Conservation (phyloP, 1,284 basidiomycete species). For the Fomitopsis schrenkii region DNA sequence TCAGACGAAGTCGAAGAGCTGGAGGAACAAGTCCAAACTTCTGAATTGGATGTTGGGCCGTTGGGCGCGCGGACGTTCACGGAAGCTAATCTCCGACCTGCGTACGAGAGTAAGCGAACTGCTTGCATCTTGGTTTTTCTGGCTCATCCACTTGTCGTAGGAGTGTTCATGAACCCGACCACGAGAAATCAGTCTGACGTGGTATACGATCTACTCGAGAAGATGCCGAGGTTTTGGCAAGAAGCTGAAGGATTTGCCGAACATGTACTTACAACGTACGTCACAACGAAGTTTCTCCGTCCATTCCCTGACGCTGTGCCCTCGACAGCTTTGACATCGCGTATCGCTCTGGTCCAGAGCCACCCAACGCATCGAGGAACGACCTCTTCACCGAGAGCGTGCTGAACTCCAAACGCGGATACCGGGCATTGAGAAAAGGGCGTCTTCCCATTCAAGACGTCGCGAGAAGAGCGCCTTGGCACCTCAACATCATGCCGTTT, state of each 20-base stretch:
- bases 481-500: conserved; percentile 42
- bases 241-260: conserved; percentile 41
- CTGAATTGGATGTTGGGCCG: conserved; percentile 36
- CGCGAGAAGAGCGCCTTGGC: conserved; percentile 45
- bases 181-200: conserved; percentile 31
- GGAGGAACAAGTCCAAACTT: conserved; percentile 22
- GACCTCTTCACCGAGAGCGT: conserved; percentile 53
- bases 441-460: conserved; percentile 40
- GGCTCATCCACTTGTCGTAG: conserved; percentile 10
- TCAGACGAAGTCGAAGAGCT: conserved; percentile 38
- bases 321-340: conserved; percentile 55
- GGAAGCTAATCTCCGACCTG: conserved; percentile 43
- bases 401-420: conserved; percentile 47
- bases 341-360: conserved; percentile 48
- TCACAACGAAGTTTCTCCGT: not conserved
- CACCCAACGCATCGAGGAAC: conserved; percentile 36
- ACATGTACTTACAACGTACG: conserved; percentile 55
- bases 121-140: no score
- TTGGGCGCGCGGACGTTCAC: conserved; percentile 40
- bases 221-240: conserved; percentile 54
- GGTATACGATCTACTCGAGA: conserved; percentile 45
- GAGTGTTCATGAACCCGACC: conserved; percentile 29
- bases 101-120: conserved; percentile 46
- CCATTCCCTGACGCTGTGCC: conserved; percentile 4
- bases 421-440: conserved; percentile 45